phyloP scores from a whole-genome alignment of 805 yeast species.

The Candida sanyiensis region DNA sequence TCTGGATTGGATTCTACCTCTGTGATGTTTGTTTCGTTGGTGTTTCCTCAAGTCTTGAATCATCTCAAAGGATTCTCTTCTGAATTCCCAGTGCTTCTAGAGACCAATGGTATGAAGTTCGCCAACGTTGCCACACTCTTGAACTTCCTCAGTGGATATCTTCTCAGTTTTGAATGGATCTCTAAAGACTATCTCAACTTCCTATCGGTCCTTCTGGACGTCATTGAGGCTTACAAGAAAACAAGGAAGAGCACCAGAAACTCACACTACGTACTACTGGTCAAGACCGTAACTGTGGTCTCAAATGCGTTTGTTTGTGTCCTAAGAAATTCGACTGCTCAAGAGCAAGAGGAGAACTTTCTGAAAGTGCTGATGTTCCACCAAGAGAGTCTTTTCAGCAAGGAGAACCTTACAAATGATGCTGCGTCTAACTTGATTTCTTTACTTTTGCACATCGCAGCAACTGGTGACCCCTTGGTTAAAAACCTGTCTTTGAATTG shows the following conservation, averaged over 20 bases:
- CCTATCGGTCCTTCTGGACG: constrained; percentile 18
- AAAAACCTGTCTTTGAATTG: constrained; percentile 26
- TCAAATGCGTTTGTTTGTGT: constrained; percentile 18
- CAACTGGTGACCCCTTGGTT: constrained; percentile 11
- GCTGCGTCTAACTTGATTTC: constrained; percentile 31
- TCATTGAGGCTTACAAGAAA: constrained; percentile 20
- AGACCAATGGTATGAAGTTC: constrained; percentile 18
- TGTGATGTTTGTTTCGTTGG: constrained; percentile 17
- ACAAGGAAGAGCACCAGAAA: constrained; percentile 15
- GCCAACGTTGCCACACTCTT: constrained; percentile 20
- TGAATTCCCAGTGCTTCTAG: constrained; percentile 19
- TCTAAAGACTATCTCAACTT: constrained; percentile 25
- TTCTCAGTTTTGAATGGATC: constrained; percentile 24
- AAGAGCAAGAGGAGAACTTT: constrained; percentile 26
- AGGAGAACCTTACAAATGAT: constrained; percentile 30
- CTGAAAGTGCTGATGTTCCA: constrained; percentile 27
- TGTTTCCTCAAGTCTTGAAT: constrained; percentile 26
- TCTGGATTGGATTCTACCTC: constrained; percentile 13
- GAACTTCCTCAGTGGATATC: constrained; percentile 16
- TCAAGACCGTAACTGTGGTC: constrained; percentile 15
- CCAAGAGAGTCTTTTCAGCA: constrained; percentile 27
- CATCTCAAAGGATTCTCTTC: constrained; percentile 28
- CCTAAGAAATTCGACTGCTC: constrained; percentile 16
- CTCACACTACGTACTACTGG: constrained; percentile 15
- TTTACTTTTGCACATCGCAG: constrained; percentile 19